A percentile compares a stretch with the other conserved stretches of the same genome.
phyloP scores from a whole-genome alignment of 2,329 filamentous ascomycete species.

The Trichoderma afroharzianum region DNA sequence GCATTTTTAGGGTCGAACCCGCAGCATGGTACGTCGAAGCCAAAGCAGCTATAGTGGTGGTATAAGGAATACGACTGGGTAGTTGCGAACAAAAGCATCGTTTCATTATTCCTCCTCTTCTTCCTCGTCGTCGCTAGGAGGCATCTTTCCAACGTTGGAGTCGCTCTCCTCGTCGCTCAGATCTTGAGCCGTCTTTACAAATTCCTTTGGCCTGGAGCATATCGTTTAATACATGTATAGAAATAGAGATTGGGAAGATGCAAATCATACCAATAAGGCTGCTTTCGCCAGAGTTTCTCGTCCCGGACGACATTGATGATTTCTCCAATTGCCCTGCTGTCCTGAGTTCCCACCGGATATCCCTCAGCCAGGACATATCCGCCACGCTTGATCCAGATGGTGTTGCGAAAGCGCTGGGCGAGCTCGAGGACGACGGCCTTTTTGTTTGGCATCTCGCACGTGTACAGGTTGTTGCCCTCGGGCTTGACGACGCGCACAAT shows the following conservation, averaged over 20 bases:
- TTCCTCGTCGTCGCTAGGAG: slow-evolving; percentile 74
- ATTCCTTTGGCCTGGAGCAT: slow-evolving; percentile 70
- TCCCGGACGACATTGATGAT: slow-evolving; percentile 91
- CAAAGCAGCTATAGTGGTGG: background rate
- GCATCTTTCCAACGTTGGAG: slow-evolving; percentile 79
- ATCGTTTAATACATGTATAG: background rate
- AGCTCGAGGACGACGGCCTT: slow-evolving; percentile 74
- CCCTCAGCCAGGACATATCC: slow-evolving; percentile 80
- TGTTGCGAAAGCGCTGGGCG: slow-evolving; percentile 79
- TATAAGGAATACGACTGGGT: background rate
- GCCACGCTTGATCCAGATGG: slow-evolving; percentile 88
- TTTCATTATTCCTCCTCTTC: slow-evolving; percentile 38
- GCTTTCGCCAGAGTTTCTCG: slow-evolving; percentile 88
- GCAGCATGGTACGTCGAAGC: background rate
- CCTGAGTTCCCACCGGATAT: slow-evolving; percentile 60
- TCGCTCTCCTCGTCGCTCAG: slow-evolving; percentile 71
- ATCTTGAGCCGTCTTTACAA: slow-evolving; percentile 61
- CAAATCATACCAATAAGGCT: slow-evolving; percentile 69
- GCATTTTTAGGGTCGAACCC: slow-evolving; percentile 55
- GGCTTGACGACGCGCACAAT: slow-evolving; percentile 78
- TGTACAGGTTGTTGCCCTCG: slow-evolving; percentile 86
- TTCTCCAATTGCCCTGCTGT: slow-evolving; percentile 79
- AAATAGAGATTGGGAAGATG: background rate
- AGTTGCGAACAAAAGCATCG: slow-evolving; percentile 1
- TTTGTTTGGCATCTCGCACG: slow-evolving; percentile 66